These are phyloP conservation scores for Aspergillus tamarii DNA, from an alignment of 2,329 filamentous ascomycete genomes.

Conservation along the genomic window DNA sequence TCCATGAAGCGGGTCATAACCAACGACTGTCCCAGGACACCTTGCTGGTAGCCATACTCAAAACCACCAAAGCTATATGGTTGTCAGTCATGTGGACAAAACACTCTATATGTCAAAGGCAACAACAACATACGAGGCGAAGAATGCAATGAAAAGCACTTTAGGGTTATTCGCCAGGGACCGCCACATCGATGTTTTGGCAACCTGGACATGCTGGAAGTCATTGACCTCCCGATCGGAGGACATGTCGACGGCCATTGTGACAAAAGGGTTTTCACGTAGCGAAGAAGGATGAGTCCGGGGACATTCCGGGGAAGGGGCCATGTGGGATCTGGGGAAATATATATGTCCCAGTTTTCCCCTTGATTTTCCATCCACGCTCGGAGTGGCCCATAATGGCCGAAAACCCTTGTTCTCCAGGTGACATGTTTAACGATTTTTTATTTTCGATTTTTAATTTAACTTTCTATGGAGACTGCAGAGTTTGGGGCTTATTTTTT, in stretches of 20 bases:
- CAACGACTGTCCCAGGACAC: constrained; percentile 48
- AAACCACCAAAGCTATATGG: constrained; percentile 47
- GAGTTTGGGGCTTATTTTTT: not conserved
- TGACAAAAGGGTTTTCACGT: constrained; percentile 1
- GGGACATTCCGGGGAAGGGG: constrained; percentile 7
- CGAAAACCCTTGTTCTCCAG: not conserved
- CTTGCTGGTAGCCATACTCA: constrained; percentile 54
- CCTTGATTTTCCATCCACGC: not conserved
- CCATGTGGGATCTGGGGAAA: constrained; percentile 9
- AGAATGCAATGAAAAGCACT: constrained; percentile 56
- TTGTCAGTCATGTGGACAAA: not conserved
- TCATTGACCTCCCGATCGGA: constrained; percentile 2
- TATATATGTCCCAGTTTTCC: not conserved
- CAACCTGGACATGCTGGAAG: constrained; percentile 22
- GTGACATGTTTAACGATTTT: not conserved
- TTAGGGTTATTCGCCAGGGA: constrained; percentile 44
- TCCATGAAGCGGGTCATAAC: constrained; percentile 55
- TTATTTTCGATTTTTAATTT: not conserved
- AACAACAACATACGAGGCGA: constrained; percentile 43
- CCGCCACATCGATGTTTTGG: constrained; percentile 32
- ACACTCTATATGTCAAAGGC: no score
- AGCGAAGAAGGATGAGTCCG: not conserved
- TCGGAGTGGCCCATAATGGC: not conserved
- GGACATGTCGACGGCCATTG: constrained; percentile 2
- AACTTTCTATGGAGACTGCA: not conserved